A percentile compares a stretch with the other conserved stretches of the same genome.
phyloP scores from a whole-genome alignment of 1,284 basidiomycete species.

The Caloboletus firmus region DNA sequence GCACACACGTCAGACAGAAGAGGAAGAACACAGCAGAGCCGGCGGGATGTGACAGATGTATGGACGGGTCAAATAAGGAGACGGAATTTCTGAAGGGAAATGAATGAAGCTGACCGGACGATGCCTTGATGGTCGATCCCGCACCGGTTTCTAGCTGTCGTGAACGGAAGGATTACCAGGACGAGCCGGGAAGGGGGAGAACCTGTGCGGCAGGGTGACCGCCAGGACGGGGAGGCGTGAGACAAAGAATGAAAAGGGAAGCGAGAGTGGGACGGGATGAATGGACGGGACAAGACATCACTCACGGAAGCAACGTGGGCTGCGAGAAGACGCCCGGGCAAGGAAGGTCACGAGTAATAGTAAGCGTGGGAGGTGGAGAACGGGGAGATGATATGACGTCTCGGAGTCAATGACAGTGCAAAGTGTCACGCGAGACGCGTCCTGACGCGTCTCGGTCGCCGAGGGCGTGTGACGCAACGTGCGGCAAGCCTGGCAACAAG shows the following conservation, averaged over 20 bases:
- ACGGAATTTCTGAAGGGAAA: conserved; percentile 20
- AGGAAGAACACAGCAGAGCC: conserved; percentile 8
- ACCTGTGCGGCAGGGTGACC: background rate
- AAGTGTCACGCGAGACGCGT: conserved; percentile 17
- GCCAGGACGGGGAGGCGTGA: background rate
- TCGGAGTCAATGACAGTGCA: conserved; percentile 21
- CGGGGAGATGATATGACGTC: conserved; percentile 14
- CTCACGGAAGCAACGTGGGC: conserved; percentile 29
- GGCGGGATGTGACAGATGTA: background rate
- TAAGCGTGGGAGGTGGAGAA: conserved; percentile 25
- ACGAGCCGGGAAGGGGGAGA: background rate
- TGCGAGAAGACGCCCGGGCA: conserved; percentile 6
- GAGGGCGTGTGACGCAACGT: background rate
- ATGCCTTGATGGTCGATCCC: conserved; percentile 30
- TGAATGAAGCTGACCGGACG: conserved; percentile 29
- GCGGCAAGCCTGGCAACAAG: background rate
- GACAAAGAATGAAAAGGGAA: conserved; percentile 3
- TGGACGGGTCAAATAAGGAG: conserved; percentile 1
- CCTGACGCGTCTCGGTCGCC: conserved; percentile 15
- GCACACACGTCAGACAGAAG: conserved; percentile 17
- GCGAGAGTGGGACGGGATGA: background rate
- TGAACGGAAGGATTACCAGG: background rate
- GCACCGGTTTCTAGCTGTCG: conserved; percentile 4
- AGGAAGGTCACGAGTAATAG: background rate
- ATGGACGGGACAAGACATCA: conserved; percentile 3